phyloP scores from a whole-genome alignment of 2,329 filamentous ascomycete species.

The Didymella glomerata region DNA sequence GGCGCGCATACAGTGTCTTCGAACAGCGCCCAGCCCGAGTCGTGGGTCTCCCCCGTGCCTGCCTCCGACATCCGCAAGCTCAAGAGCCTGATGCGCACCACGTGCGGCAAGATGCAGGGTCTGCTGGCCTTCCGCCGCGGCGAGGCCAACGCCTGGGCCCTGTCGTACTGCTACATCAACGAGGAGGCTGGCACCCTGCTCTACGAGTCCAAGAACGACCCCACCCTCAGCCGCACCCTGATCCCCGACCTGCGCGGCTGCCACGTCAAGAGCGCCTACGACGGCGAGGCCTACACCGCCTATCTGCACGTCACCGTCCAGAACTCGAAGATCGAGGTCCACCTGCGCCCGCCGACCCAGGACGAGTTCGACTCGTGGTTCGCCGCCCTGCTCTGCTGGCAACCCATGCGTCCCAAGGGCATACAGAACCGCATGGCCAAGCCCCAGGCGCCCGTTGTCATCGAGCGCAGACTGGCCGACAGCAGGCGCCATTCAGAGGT shows the following conservation, averaged over 20 bases:
- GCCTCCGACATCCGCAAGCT: constrained; percentile 76
- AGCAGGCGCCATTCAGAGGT: constrained; percentile 60
- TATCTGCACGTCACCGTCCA: constrained; percentile 62
- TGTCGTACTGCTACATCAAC: constrained; percentile 79
- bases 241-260: constrained; percentile 80
- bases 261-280: constrained; percentile 65
- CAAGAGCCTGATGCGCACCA: constrained; percentile 76
- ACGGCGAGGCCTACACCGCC: constrained; percentile 58
- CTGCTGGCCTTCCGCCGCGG: constrained; percentile 76
- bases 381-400: constrained; percentile 82
- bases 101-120: constrained; percentile 82
- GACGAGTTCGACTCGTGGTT: constrained; percentile 82
- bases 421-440: constrained; percentile 63
- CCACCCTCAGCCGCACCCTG: constrained; percentile 68
- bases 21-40: constrained; percentile 35
- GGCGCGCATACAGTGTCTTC: too few species aligned
- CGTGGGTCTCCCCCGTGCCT: constrained; percentile 54
- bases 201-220: constrained; percentile 74
- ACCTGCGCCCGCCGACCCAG: constrained; percentile 69
- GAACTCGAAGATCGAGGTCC: constrained; percentile 66
- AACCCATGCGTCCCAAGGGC: constrained; percentile 71
- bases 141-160: constrained; percentile 69
- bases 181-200: constrained; percentile 78
- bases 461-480: constrained; percentile 49
- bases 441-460: constrained; percentile 53